Base-by-base conservation (phyloP, 2,329 filamentous ascomycete species). In the Colletotrichum spinosum region DNA sequence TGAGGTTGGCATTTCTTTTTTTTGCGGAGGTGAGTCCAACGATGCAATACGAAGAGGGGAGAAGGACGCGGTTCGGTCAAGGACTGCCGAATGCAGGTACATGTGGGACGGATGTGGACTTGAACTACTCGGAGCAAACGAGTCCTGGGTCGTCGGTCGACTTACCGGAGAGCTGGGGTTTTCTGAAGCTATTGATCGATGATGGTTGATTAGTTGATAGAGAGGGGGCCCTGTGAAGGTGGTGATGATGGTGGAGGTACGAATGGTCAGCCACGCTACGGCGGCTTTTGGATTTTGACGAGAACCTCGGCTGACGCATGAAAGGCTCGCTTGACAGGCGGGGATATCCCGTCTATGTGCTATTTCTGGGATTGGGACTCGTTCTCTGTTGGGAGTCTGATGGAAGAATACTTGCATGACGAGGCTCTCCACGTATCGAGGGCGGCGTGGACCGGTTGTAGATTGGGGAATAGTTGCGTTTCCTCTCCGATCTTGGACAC, bases 41-140 rank as follows among this genome's bases (percentile, higher is more conserved):
- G 50, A 46, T 45, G 57, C 57, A 55, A 65, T 61, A 65, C 57
- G 57, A 65, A 51, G 38, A 45, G 56, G 34, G 37, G 56, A 33
- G 49, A 11, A 13, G 38, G 9, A 25, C 6, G 49, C n/a, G 10
- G 42, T 49, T 50, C 63, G 46, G 46, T 57, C 39, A 52, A 34
- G 7, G 33, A 65, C 12, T 44, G 58, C 62, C 46, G 62, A 63
- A 66, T 64, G 63, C 63, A 66, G 63, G 63, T 66, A 66, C 63
- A 15, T 11, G 52, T 11, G 45, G 34, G 41, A 46, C 34, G 42
- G 41, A 33, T 33, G 41, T 42, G 38, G 51, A 17, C 12, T 9
- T 17, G 25, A 25, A 25, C 25, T 25, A 1, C 25, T 25, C 25
- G 25, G 25, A 25, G 25, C 3, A 25, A 25, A 25, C 25, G 5